Percentiles rank a stretch among this genome's conserved stretches.
Evolutionary conservation across 2,329 filamentous ascomycete genomes (phyloP).

Genomic region (Aspergillus tanneri): DNA sequence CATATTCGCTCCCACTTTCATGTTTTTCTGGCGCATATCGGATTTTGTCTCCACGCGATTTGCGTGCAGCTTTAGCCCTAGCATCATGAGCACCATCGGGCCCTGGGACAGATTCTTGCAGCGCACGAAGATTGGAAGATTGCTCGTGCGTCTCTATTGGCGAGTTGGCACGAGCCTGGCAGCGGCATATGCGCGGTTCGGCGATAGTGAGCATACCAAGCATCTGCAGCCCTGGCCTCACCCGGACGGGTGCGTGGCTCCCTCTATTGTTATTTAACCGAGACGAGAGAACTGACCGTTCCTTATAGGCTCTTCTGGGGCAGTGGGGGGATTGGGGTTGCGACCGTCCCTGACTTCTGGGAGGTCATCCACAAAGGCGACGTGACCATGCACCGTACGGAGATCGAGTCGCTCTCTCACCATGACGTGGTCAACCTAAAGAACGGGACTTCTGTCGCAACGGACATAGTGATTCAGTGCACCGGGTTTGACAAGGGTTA

Average conservation of each 20-base stretch:
- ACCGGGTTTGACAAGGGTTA: not conserved
- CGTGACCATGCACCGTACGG: not conserved
- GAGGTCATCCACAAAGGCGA: not conserved
- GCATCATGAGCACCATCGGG: not conserved
- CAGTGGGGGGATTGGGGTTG: not conserved
- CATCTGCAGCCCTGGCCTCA: no score
- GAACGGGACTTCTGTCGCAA: not conserved
- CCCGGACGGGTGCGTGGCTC: no score
- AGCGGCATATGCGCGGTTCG: no score
- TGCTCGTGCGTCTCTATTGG: not conserved
- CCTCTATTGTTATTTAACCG: no score
- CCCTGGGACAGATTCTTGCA: not conserved
- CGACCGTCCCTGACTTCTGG: not conserved
- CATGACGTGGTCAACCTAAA: not conserved
- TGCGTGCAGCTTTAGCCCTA: not conserved
- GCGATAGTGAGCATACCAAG: no score
- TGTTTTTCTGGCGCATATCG: not conserved
- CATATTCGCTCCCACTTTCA: not conserved
- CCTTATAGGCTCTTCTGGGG: not conserved
- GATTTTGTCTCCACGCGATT: not conserved
- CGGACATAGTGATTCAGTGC: not conserved
- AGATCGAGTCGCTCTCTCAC: not conserved
- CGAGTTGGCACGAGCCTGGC: not conserved
- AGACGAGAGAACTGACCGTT: no score
- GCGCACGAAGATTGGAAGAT: not conserved